Base-by-base conservation (phyloP, 352 stramenopile species). In the Salisapilia sapeloensis region DNA sequence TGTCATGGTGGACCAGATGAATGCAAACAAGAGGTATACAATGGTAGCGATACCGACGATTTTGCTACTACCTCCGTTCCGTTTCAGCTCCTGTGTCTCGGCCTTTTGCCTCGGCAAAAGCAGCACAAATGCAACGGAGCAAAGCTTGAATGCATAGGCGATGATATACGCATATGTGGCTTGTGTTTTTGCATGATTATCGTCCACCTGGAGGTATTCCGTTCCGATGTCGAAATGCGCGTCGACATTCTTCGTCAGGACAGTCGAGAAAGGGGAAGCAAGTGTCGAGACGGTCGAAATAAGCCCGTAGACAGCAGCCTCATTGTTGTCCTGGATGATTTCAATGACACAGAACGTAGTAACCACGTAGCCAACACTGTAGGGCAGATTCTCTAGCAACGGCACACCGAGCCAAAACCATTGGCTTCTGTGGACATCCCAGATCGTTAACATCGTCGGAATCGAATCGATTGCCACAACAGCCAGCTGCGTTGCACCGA, bases 391-490 rank as follows among this genome's bases (percentile, higher is more conserved):
- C 20, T 53, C 48, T 3, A 60, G 35, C 21, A 60, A 26, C 11
- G 35, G 57, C n/a, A 64, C 48, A 4, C 58, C 58, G 14, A 77
- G 35, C 48, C 52, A 77, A 34, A 77, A 63, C 58, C 60, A 77
- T 30, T 70, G 61, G 38, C 43, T 58, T 7, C 61, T 55, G 10
- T 61, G 42, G 30, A 74, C 44, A 28, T 64, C 47, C 44, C 49
- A 77, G 16, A 74, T 61, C 2, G 59, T 77, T 15, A 66, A 29
- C 16, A 66, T 66, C 2, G 51, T 52, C 6, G 55, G 53, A 35
- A 71, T 50, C 28, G 46, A 46, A 22, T 62, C 52, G 29, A 62
- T 42, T 12, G 46, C 31, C 6, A 61, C 40, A 22, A 57, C 40
- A 0, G 34, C 3, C 18, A 61, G 37, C 30, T 53, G 47, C 10